phyloP scores from a whole-genome alignment of 2,329 filamentous ascomycete genomes.

The Ascochyta clinopodiicola region DNA sequence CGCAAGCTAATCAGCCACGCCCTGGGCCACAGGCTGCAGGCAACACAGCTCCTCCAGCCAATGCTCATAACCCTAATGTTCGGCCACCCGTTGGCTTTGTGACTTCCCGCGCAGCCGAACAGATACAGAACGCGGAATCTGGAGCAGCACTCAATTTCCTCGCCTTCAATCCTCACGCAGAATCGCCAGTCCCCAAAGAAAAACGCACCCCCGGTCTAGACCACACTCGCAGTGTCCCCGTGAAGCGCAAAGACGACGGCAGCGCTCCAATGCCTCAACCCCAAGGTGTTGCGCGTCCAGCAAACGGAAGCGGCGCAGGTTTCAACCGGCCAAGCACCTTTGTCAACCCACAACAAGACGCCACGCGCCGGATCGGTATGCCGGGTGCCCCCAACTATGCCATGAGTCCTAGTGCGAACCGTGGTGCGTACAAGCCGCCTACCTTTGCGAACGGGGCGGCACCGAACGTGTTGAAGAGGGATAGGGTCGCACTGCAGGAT shows the following conservation, averaged over 20 bases:
- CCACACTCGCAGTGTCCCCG: conserved; percentile 76
- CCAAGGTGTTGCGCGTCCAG: conserved; percentile 19
- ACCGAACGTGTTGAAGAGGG: conserved; percentile 30
- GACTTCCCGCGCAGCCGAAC: conserved; percentile 53
- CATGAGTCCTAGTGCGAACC: conserved; percentile 53
- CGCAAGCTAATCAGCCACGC: conserved; percentile 26
- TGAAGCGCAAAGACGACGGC: conserved; percentile 60
- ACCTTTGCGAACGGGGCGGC: conserved; percentile 32
- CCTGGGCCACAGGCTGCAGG: conserved; percentile 16
- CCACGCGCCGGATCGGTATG: conserved; percentile 58
- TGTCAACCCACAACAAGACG: conserved; percentile 57
- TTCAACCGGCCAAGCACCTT: conserved; percentile 48
- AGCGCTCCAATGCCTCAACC: conserved; percentile 24
- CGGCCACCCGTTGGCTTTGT: conserved; percentile 54
- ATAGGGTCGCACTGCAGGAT: conserved; percentile 51
- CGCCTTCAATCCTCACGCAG: conserved; percentile 57
- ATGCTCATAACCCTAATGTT: conserved; percentile 23
- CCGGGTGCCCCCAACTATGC: conserved; percentile 46
- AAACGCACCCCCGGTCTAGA: conserved; percentile 84
- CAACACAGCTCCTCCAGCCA: conserved; percentile 18
- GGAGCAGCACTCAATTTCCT: conserved; percentile 42
- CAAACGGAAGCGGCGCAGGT: conserved; percentile 15
- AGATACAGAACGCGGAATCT: conserved; percentile 45
- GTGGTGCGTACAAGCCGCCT: conserved; percentile 55
- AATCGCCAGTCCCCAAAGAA: conserved; percentile 74